phyloP scores from a whole-genome alignment of 2,329 filamentous ascomycete genomes.

The Neopestalotiopsis rosae region DNA sequence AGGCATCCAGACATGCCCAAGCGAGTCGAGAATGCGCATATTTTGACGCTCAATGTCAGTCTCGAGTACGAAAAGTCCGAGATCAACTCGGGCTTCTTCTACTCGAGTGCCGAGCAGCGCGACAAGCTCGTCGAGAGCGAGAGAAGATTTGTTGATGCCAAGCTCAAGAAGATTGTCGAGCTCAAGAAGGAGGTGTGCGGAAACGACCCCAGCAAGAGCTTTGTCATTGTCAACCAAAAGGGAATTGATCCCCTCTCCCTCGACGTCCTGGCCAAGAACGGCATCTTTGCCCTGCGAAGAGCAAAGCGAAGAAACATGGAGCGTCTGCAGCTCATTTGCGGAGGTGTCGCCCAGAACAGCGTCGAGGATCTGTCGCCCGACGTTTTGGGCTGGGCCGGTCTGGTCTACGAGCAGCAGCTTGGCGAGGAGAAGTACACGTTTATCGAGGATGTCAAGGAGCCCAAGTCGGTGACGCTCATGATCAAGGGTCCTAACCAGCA shows the following conservation, averaged over 20 bases:
- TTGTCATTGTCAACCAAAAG: conserved; percentile 99
- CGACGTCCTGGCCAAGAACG: conserved; percentile 97
- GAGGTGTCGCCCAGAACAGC: conserved; percentile 91
- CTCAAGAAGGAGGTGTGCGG: conserved; percentile 98
- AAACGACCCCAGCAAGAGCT: conserved; percentile 89
- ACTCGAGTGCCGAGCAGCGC: conserved; percentile 93
- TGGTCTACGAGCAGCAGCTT: conserved; percentile 95
- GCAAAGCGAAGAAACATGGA: conserved; percentile 99
- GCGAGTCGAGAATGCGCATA: conserved; percentile 91
- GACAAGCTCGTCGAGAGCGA: conserved; percentile 99
- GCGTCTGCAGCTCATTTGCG: conserved; percentile 91
- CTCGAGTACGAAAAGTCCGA: conserved; percentile 99
- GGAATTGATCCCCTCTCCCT: conserved; percentile 96
- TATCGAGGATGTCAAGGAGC: conserved; percentile 97
- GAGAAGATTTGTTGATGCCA: conserved; percentile 92
- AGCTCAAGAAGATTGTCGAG: conserved; percentile 96
- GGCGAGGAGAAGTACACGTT: conserved; percentile 99
- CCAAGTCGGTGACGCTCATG: conserved; percentile 95
- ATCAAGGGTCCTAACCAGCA: conserved; percentile 98
- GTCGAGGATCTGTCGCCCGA: conserved; percentile 91
- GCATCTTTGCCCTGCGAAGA: conserved; percentile 89
- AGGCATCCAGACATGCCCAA: conserved; percentile 99
- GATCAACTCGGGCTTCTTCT: conserved; percentile 99
- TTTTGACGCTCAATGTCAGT: conserved; percentile 94
- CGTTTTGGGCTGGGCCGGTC: conserved; percentile 91